phyloP scores from a whole-genome alignment of 75 land plant genomes.

The Gnetum montanum region DNA sequence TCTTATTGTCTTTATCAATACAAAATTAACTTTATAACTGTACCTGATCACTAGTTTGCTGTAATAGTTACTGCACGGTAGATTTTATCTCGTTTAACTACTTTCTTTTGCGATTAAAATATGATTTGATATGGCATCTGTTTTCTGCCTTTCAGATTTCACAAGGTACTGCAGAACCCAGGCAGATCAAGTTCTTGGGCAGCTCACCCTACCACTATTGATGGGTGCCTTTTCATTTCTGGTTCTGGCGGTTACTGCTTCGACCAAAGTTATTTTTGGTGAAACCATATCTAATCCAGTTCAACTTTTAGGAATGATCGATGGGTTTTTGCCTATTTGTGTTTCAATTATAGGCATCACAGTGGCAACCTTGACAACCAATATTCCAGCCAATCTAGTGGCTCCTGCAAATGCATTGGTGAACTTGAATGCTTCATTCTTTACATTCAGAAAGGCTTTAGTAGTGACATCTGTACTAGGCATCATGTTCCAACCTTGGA shows the following conservation, averaged over 20 bases:
- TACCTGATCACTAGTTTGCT: too few relatives aligned
- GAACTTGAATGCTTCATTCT: slow-evolving; percentile 49
- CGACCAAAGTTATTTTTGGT: slow-evolving; percentile 73
- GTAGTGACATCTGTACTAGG: slow-evolving; percentile 62
- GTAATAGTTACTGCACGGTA: too few relatives aligned
- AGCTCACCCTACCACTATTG: slow-evolving; percentile 70
- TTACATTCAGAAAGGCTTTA: slow-evolving; percentile 63
- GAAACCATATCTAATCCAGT: slow-evolving; percentile 66
- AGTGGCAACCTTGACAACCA: slow-evolving; percentile 84
- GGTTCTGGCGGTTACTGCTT: slow-evolving; percentile 82
- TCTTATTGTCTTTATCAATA: too few relatives aligned
- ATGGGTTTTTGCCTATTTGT: slow-evolving; percentile 34
- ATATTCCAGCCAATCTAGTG: slow-evolving; percentile 90
- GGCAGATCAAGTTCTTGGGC: slow-evolving; percentile 66
- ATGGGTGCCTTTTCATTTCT: slow-evolving; percentile 82
- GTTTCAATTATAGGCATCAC: slow-evolving; percentile 66
- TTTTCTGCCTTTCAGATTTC: slow-evolving; percentile 34
- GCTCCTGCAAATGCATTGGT: slow-evolving; percentile 89
- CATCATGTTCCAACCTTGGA: slow-evolving; percentile 74
- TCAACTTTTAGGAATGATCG: slow-evolving; percentile 54
- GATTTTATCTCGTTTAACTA: too few relatives aligned
- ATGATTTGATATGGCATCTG: not conserved
- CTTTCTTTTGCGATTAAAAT: too few relatives aligned
- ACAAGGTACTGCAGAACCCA: slow-evolving; percentile 52
- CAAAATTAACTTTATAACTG: too few relatives aligned